Evolutionary conservation across 2,329 filamentous ascomycete genomes (phyloP).

Genomic region (Ceratocystis diversiconidia): DNA sequence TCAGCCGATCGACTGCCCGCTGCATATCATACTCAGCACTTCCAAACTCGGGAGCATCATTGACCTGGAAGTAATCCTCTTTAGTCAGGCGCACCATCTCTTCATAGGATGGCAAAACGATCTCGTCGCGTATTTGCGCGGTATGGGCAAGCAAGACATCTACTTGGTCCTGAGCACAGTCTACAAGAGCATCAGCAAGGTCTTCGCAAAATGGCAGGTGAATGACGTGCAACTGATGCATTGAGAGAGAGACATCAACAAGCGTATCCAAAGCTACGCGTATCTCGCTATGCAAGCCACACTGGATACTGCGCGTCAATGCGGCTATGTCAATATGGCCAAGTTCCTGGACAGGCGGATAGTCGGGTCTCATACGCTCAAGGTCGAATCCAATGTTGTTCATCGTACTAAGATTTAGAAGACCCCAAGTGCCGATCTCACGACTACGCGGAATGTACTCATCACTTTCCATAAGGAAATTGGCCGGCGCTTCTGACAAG

Average conservation of each 20-base stretch:
- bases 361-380: constrained; percentile 53
- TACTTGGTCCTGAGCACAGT: constrained; percentile 80
- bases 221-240: constrained; percentile 48
- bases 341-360: constrained; percentile 62
- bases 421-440: constrained; percentile 49
- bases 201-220: constrained; percentile 69
- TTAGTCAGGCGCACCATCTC: constrained; percentile 71
- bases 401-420: constrained; percentile 53
- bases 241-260: constrained; percentile 49
- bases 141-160: constrained; percentile 75
- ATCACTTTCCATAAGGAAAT: constrained; percentile 23
- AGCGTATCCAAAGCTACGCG: constrained; percentile 77
- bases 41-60: constrained; percentile 60
- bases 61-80: constrained; percentile 55
- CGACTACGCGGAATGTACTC: constrained; percentile 43
- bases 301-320: constrained; percentile 77
- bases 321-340: constrained; percentile 84
- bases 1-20: constrained; percentile 68
- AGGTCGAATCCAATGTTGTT: constrained; percentile 53
- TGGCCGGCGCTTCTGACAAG: constrained; percentile 18
- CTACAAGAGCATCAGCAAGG: constrained; percentile 71
- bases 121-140: constrained; percentile 71
- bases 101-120: constrained; percentile 73
- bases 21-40: constrained; percentile 69
- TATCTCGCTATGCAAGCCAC: constrained; percentile 79